Base-by-base conservation (phyloP, 768 basidiomycete genomes). In the Auriscalpium microsporum region DNA sequence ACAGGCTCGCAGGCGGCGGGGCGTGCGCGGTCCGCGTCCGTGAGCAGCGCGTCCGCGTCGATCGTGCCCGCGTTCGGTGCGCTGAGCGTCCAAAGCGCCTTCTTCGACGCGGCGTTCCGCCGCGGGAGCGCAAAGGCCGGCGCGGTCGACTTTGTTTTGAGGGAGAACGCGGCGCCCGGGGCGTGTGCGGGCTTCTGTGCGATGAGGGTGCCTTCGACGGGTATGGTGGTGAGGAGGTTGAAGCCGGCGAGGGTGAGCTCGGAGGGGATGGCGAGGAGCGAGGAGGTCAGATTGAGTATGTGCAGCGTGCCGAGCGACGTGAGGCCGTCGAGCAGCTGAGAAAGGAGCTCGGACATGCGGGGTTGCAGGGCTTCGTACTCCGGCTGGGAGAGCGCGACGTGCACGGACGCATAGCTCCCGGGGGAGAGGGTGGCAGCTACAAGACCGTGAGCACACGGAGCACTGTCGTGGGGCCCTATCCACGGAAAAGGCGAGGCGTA, bases 11-110 rank as follows among this genome's bases (percentile, higher is more conserved):
- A 91, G 6, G 80, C 78, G 28, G 87, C 78, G 0, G 93, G 94
- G 2, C 91, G 83, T 35, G 75, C 76, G 55, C 86, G 85, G 67
- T 98, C 95, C 40, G 81, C 86, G 23, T 83, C 76, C 10, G 93
- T 94, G 45, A 97, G 79, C 35, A 96, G 81, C 23, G 84, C 75
- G 55, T 92, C 88, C 9, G 90, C 79, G 66, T 95, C 90, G 56
- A 95, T 89, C 9, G 80, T 73, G 0, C 88, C 81, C 4, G 88
- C 81, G 0, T 82, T 76, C 2, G 88, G 81, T 1, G 86, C 72
- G 40, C 75, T 84, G 35, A 94, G 75, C 0, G 90, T 76, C 94
- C 94, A 96, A 37, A 97, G 75, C 0, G 90, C 90, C 59, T 92
- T 87, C 71, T 94, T 95, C 48, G 86, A 81, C 9, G 87, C 84